A percentile compares a stretch with the other conserved stretches of the same genome.
Conservation (phyloP, 2,329 filamentous ascomycete species). For the Epichloe scottii region DNA sequence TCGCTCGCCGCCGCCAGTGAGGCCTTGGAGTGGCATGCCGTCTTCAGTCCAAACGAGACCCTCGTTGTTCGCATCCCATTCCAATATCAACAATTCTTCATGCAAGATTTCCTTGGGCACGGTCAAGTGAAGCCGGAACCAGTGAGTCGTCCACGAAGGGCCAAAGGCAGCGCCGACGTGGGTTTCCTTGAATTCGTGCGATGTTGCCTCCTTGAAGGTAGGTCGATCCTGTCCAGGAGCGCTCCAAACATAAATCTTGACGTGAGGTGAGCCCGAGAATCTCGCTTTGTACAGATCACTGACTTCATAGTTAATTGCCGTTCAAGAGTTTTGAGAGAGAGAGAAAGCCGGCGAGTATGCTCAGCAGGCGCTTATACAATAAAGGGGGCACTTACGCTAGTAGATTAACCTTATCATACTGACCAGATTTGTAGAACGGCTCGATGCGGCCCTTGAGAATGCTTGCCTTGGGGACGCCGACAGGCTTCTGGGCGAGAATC, state of each 20-base stretch:
- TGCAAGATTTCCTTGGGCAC: conserved; percentile 60
- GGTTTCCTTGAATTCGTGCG: conserved; percentile 62
- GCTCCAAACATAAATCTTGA: conserved; percentile 78
- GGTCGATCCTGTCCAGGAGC: conserved; percentile 70
- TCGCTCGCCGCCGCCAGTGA: conserved; percentile 82
- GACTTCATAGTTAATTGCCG: not conserved
- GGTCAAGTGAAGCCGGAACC: conserved; percentile 77
- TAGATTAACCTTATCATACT: conserved; percentile 66
- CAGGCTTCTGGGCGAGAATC: conserved; percentile 36
- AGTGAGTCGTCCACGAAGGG: conserved; percentile 94
- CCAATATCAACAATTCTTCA: conserved; percentile 80
- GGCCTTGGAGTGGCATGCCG: conserved; percentile 79
- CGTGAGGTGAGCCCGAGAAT: conserved; percentile 55
- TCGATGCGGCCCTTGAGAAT: conserved; percentile 77
- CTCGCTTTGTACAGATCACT: conserved; percentile 28
- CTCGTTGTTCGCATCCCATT: conserved; percentile 93
- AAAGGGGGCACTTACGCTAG: conserved; percentile 40
- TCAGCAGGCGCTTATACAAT: not conserved
- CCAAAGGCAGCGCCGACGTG: conserved; percentile 71
- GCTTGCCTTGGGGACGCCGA: conserved; percentile 68
- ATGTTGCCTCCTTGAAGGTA: conserved; percentile 71
- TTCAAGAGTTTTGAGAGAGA: not conserved
- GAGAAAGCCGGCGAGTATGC: not conserved
- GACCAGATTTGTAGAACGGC: conserved; percentile 67
- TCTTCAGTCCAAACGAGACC: conserved; percentile 88